Conservation (phyloP, 768 basidiomycete genomes). For the Leccinum truebloodii region DNA sequence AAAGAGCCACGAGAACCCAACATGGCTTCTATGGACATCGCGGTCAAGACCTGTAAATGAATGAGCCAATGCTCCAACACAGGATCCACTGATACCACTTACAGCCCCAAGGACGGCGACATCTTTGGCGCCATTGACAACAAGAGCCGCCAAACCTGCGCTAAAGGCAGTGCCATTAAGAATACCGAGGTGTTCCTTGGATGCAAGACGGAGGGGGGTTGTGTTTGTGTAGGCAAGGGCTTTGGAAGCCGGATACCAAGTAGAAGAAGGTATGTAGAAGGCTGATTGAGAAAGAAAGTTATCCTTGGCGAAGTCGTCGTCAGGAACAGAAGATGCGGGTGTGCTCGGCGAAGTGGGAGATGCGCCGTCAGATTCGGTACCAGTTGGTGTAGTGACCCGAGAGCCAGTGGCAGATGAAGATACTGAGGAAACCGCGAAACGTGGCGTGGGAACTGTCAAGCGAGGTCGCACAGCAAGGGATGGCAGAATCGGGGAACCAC, state of each 20-base stretch:
- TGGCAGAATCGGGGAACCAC: conserved; percentile 26
- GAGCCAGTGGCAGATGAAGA: conserved; percentile 14
- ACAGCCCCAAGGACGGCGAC: conserved; percentile 55
- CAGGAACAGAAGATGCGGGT: conserved; percentile 28
- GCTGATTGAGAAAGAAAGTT: not conserved
- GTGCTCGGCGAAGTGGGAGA: conserved; percentile 47
- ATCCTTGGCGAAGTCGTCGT: conserved; percentile 22
- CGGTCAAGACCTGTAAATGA: conserved; percentile 62
- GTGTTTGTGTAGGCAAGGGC: conserved; percentile 64
- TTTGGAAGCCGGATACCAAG: conserved; percentile 32
- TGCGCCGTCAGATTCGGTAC: conserved; percentile 37
- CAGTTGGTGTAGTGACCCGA: conserved; percentile 19
- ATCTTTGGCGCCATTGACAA: conserved; percentile 70
- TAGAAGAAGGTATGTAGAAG: conserved; percentile 3
- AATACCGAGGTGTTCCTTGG: conserved; percentile 80
- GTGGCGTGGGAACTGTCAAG: conserved; percentile 19
- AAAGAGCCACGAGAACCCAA: conserved; percentile 71
- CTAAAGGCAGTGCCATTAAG: conserved; percentile 88
- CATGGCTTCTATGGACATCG: conserved; percentile 83
- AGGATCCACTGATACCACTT: not conserved
- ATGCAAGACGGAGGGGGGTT: conserved; percentile 62
- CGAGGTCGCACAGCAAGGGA: conserved; percentile 6
- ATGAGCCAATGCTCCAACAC: not conserved
- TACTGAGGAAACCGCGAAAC: conserved; percentile 5
- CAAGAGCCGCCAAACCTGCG: conserved; percentile 74